Percentiles rank a stretch among this genome's conserved stretches.
These are phyloP conservation scores for Sophora flavescens DNA, from an alignment of 306 rosid species.

Conservation along the genomic window DNA sequence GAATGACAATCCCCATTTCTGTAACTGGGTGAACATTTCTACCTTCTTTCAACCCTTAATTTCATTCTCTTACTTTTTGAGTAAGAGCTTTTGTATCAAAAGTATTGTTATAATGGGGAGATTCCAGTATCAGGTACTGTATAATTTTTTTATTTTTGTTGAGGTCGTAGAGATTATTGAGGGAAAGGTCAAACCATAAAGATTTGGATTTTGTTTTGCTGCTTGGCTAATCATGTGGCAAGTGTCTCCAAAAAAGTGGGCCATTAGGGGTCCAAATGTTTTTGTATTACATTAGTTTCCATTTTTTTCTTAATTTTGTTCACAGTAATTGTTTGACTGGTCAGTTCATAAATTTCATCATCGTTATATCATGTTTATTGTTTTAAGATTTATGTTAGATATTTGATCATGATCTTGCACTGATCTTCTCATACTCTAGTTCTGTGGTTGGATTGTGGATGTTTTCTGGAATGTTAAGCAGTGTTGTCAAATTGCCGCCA, in stretches of 20 bases:
- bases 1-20: conserved; percentile 32
- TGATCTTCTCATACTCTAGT: background rate
- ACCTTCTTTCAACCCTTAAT: conserved; percentile 41
- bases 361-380: conserved; percentile 2
- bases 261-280: conserved; percentile 58
- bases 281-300: conserved; percentile 51
- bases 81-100: conserved; percentile 57
- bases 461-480: background rate
- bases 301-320: conserved; percentile 42
- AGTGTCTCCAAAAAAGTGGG: conserved; percentile 46
- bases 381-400: background rate
- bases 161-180: conserved; percentile 60
- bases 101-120: conserved; percentile 58
- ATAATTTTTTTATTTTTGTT: conserved; percentile 51
- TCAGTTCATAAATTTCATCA: conserved; percentile 51
- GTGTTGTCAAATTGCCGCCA: too few species aligned
- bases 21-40: conserved; percentile 45
- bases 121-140: conserved; percentile 64
- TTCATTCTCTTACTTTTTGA: conserved; percentile 35
- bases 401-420: background rate
- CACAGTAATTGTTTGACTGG: conserved; percentile 50
- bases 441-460: background rate
- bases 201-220: conserved; percentile 64
- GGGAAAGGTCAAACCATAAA: conserved; percentile 59
- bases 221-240: conserved; percentile 55